Conservation (phyloP, 345 rosid species). For the Hypericum androsaemum region DNA sequence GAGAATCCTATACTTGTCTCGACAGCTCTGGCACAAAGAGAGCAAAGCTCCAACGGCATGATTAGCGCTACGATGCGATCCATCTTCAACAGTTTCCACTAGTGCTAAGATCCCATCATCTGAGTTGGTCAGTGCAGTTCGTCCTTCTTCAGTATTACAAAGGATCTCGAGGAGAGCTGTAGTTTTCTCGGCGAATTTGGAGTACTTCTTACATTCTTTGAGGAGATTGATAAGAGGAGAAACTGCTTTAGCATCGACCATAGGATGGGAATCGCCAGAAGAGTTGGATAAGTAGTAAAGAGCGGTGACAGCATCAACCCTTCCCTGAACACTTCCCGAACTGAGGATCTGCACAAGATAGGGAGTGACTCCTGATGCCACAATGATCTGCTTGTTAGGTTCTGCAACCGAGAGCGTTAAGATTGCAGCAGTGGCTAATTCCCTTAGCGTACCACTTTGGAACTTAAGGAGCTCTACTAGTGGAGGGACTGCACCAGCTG, state of each 20-base stretch:
- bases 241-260: constrained; percentile 50
- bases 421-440: constrained; percentile 64
- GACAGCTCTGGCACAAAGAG: constrained; percentile 42
- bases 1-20: constrained; percentile 50
- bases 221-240: constrained; percentile 58
- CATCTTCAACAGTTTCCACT: constrained; percentile 71
- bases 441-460: constrained; percentile 38
- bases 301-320: constrained; percentile 69
- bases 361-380: constrained; percentile 52
- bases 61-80: constrained; percentile 51
- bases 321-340: constrained; percentile 67
- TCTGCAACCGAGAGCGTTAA: constrained; percentile 67
- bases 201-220: constrained; percentile 62
- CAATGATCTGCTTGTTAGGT: constrained; percentile 56
- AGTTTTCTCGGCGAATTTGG: constrained; percentile 66
- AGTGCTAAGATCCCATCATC: constrained; percentile 54
- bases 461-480: constrained; percentile 57
- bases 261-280: constrained; percentile 30
- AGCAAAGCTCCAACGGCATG: constrained; percentile 60
- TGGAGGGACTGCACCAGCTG: constrained; percentile 61
- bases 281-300: constrained; percentile 57
- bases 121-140: constrained; percentile 36
- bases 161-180: constrained; percentile 57
- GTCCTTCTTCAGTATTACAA: constrained; percentile 60
- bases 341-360: constrained; percentile 58